Conservation (phyloP, 208 protist species). For the Crithidia bombi region DNA sequence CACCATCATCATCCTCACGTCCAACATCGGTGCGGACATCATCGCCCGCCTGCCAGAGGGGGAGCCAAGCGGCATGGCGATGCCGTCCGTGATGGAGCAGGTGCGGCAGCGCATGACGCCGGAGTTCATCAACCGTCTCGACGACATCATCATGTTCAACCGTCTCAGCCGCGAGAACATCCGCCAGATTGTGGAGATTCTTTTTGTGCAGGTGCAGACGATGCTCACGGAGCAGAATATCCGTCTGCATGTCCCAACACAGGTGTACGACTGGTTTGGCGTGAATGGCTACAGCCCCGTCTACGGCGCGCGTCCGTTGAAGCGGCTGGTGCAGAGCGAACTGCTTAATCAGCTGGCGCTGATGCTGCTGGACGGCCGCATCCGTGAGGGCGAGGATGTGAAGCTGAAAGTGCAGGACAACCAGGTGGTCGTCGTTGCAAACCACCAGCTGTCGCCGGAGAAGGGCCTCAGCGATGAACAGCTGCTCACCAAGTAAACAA, state of each 20-base stretch:
- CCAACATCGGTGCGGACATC: slow-evolving; percentile 95
- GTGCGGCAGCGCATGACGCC: slow-evolving; percentile 94
- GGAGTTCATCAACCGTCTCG: slow-evolving; percentile 98
- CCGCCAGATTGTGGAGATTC: slow-evolving; percentile 89
- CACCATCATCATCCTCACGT: slow-evolving; percentile 98
- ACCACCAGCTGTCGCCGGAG: slow-evolving; percentile 52
- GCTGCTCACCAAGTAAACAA: slow-evolving; percentile 10
- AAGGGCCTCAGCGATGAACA: slow-evolving; percentile 44
- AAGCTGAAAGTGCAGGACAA: slow-evolving; percentile 51
- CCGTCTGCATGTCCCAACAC: slow-evolving; percentile 54
- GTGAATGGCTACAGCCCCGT: slow-evolving; percentile 89
- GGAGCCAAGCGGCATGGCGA: slow-evolving; percentile 44
- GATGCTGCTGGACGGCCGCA: slow-evolving; percentile 84
- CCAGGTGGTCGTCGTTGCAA: slow-evolving; percentile 58
- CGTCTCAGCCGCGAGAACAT: slow-evolving; percentile 87
- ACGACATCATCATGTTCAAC: slow-evolving; percentile 98
- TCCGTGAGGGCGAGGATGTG: slow-evolving; percentile 78
- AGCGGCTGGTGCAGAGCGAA: slow-evolving; percentile 92
- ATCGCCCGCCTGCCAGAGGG: slow-evolving; percentile 81
- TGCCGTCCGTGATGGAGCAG: slow-evolving; percentile 86
- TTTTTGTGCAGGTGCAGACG: slow-evolving; percentile 75
- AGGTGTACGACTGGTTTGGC: slow-evolving; percentile 86
- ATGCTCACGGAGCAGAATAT: slow-evolving; percentile 92
- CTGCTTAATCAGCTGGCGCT: slow-evolving; percentile 93
- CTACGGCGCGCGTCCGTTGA: slow-evolving; percentile 96